phyloP scores from a whole-genome alignment of 805 yeast species.

The Pichia paraexigua region DNA sequence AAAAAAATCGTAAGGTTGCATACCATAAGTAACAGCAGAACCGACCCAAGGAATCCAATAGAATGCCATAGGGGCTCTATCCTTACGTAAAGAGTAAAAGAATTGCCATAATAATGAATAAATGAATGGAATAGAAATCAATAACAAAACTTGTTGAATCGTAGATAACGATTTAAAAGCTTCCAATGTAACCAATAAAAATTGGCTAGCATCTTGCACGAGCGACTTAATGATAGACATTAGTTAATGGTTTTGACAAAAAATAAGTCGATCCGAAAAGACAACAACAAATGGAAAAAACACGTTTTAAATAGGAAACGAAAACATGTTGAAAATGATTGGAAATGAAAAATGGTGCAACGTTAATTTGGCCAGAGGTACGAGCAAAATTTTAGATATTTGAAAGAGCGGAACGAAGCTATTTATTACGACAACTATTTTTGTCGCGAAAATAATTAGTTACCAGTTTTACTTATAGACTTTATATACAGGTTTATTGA shows the following conservation, averaged over 20 bases:
- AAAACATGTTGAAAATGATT: background rate
- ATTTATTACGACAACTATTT: background rate
- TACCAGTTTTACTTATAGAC: too few relatives aligned
- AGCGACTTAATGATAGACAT: conserved; percentile 24
- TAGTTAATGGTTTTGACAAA: background rate
- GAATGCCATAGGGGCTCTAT: conserved; percentile 84
- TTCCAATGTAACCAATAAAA: conserved; percentile 1
- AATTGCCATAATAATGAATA: conserved; percentile 63
- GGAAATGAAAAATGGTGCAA: background rate
- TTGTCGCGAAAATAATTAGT: background rate
- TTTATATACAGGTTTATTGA: background rate
- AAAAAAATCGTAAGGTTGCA: conserved; percentile 89
- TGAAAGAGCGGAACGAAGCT: background rate
- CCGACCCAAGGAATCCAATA: conserved; percentile 97
- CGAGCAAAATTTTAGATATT: background rate
- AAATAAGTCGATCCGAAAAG: background rate
- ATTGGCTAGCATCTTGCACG: conserved; percentile 13
- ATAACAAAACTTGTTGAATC: conserved; percentile 25
- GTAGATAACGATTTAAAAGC: conserved; percentile 16
- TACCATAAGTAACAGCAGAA: conserved; percentile 81
- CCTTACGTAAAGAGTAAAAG: conserved; percentile 61
- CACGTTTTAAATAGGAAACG: background rate
- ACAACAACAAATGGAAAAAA: background rate
- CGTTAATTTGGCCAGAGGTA: background rate
- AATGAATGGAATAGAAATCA: conserved; percentile 48